These are phyloP conservation scores for Amaranthus palmeri DNA, from an alignment of 148 eudicot genomes.

Conservation along the genomic window DNA sequence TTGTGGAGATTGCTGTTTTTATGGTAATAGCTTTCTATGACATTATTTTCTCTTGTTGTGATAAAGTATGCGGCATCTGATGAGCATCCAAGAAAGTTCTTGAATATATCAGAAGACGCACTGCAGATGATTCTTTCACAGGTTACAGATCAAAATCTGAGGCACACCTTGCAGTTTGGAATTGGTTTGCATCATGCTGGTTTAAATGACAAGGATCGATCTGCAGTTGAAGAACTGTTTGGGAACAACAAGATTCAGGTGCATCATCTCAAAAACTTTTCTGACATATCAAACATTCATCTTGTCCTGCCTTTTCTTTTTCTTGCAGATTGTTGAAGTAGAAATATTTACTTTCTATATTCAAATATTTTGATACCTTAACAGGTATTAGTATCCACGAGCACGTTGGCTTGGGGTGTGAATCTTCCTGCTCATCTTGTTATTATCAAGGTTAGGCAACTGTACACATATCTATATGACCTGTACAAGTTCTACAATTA, in stretches of 20 bases:
- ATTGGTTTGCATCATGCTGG: constrained; percentile 98
- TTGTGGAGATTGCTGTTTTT: not conserved
- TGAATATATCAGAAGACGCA: constrained; percentile 68
- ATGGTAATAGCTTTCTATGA: not conserved
- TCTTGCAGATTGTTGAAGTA: constrained; percentile 4
- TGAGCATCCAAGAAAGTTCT: constrained; percentile 78
- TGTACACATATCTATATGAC: not conserved
- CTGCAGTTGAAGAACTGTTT: constrained; percentile 91
- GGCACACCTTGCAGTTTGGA: constrained; percentile 96
- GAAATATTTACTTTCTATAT: not conserved
- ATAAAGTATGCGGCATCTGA: constrained; percentile 89
- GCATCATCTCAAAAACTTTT: constrained; percentile 9
- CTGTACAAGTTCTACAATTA: not conserved
- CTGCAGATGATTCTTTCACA: constrained; percentile 93
- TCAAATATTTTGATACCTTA: constrained; percentile 4
- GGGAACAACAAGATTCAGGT: constrained; percentile 97
- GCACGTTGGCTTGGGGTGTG: constrained; percentile 99
- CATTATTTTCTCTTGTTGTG: constrained; percentile 2
- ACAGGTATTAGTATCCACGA: constrained; percentile 94
- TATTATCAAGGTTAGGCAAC: constrained; percentile 74
- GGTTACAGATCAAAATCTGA: constrained; percentile 82
- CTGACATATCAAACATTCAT: not conserved
- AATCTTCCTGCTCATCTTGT: constrained; percentile 99
- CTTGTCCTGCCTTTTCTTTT: not conserved
- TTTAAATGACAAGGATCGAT: constrained; percentile 87